Evolutionary conservation across 768 basidiomycete genomes (phyloP).

Genomic region (Boletus huronensis): DNA sequence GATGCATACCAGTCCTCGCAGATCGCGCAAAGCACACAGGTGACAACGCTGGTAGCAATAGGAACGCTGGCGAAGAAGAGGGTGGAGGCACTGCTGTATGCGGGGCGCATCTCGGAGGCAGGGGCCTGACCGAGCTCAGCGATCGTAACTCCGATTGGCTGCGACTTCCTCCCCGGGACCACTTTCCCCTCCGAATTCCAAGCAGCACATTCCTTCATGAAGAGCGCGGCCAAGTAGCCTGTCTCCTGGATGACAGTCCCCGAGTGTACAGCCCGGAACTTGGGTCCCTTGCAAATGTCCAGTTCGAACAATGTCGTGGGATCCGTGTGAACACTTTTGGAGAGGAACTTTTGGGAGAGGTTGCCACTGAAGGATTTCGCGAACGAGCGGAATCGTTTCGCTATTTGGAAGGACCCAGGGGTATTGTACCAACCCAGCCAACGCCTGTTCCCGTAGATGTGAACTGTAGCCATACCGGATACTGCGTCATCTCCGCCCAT

Average conservation of each 20-base stretch:
- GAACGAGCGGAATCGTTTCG: slow-evolving; percentile 21
- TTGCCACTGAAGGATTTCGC: background rate
- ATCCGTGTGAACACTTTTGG: slow-evolving; percentile 16
- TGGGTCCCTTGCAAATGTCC: slow-evolving; percentile 40
- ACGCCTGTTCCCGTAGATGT: slow-evolving; percentile 21
- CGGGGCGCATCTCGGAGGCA: slow-evolving; percentile 3
- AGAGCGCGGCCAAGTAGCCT: slow-evolving; percentile 57
- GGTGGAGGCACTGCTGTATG: background rate
- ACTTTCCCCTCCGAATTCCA: slow-evolving; percentile 7
- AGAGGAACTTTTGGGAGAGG: slow-evolving; percentile 1
- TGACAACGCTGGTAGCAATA: slow-evolving; percentile 19
- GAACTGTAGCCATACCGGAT: slow-evolving; percentile 29
- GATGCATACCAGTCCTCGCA: slow-evolving; percentile 27
- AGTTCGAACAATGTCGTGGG: slow-evolving; percentile 19
- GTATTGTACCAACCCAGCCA: slow-evolving; percentile 36
- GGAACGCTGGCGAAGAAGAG: slow-evolving; percentile 17
- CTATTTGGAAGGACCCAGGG: slow-evolving; percentile 30
- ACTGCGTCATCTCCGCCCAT: slow-evolving; percentile 33
- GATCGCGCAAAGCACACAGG: slow-evolving; percentile 18
- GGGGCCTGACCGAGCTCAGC: slow-evolving; percentile 11
- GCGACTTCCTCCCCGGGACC: slow-evolving; percentile 9
- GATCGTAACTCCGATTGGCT: slow-evolving; percentile 6
- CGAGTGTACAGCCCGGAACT: slow-evolving; percentile 70
- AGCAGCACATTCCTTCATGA: slow-evolving; percentile 13
- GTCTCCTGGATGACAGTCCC: slow-evolving; percentile 46